Evolutionary conservation across 345 rosid genomes (phyloP), one percentile per base, ranked within the genome.

Genomic region (Adansonia digitata): DNA sequence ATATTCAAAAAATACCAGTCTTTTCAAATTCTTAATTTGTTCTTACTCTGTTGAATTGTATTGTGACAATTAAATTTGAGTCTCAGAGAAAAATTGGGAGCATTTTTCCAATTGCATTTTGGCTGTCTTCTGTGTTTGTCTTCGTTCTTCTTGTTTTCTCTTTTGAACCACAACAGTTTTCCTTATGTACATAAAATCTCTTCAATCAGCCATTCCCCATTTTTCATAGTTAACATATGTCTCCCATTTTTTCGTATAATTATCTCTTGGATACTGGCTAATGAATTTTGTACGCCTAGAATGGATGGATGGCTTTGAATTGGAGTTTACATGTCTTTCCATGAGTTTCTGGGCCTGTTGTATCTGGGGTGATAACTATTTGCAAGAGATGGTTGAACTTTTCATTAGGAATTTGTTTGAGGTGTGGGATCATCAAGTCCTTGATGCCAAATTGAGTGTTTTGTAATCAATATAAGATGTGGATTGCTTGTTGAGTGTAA

Each of bases 401-500:
- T 59, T 52, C 34, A 5, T 27, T 71, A 71, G 72, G 82, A 82
- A 81, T 77, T 77, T 85, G 68, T 74, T 71, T 79, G 81, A 65
- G 76, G 78, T 71, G 79, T 43, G n/a, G 72, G 77, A 42, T 60
- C 45, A 65, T 40, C 73, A 74, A 64, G 72, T 73, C 52, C 63
- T 26, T 27, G 7, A 18, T 57, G 82, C 72, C 48, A 66, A 78
- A 72, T 76, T 71, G 68, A 75, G 66, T 66, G 83, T 73, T 74
- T 35, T 73, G 76, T 80, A 72, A 69, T 74, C 75, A 78, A 71
- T 72, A n/a, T 68, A 63, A 76, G 82, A 72, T n/a, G n/a, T 74
- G 85, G 87, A 76, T 48, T 82, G 69, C 77, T 82, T 82, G 81
- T 78, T n/a, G n/a, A n/a, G 74, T 74, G 75, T 76, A 71, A n/a